A percentile compares a stretch with the other conserved stretches of the same genome.
These are phyloP conservation scores for Rhipidocladum racemiflorum DNA, from an alignment of 176 grass and related monocot species.

Conservation along the genomic window DNA sequence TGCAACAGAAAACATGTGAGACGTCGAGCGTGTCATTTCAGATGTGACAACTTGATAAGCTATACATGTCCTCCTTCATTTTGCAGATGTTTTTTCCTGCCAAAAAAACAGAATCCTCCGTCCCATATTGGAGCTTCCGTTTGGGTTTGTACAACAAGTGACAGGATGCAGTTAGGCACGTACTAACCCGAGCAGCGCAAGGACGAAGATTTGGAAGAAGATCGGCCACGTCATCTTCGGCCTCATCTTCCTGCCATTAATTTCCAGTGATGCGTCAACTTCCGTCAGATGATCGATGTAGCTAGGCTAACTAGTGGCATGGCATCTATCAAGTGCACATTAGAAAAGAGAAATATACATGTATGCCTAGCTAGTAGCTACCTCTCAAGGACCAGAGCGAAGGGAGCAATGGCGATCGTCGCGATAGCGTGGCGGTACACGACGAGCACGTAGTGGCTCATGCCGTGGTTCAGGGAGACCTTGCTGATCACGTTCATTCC, in stretches of 20 bases:
- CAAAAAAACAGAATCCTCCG: not conserved
- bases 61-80: too few species aligned
- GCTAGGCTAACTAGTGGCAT: not conserved
- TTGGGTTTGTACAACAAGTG: not conserved
- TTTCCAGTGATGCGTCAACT: not conserved
- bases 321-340: too few species aligned
- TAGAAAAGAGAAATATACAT: too few species aligned
- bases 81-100: too few species aligned
- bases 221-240: conserved; percentile 78
- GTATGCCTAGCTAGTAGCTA: not conserved
- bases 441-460: conserved; percentile 96
- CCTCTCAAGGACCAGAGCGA: conserved; percentile 77
- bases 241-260: conserved; percentile 65
- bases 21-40: not conserved
- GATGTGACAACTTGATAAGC: too few species aligned
- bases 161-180: not conserved
- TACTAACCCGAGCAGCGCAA: conserved; percentile 79
- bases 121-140: not conserved
- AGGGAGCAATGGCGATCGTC: conserved; percentile 71
- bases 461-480: conserved; percentile 72
- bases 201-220: conserved; percentile 81
- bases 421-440: conserved; percentile 94
- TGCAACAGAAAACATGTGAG: not conserved
- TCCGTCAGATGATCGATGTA: not conserved
- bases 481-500: conserved; percentile 96